Percentiles rank a stretch among this genome's conserved stretches.
These are phyloP conservation scores for Pichia insulana DNA, from an alignment of 805 yeast genomes.

Conservation along the genomic window DNA sequence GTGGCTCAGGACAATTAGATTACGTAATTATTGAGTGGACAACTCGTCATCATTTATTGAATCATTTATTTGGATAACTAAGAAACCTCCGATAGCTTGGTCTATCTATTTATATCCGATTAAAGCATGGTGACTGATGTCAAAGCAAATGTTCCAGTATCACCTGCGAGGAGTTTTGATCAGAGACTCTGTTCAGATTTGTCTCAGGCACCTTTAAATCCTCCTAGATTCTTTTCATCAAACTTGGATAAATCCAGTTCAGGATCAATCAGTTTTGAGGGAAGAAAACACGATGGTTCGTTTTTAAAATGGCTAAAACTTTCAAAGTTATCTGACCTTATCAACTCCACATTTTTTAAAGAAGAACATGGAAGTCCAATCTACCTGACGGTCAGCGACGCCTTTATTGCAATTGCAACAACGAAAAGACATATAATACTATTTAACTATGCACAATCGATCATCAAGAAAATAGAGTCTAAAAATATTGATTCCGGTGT, in stretches of 20 bases:
- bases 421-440: constrained; percentile 52
- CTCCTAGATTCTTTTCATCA: too few species aligned
- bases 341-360: constrained; percentile 15
- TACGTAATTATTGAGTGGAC: too few species aligned
- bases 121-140: neutral
- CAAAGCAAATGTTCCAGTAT: neutral
- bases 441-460: constrained; percentile 60
- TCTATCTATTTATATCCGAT: too few species aligned
- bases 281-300: neutral
- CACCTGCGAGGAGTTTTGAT: constrained; percentile 4
- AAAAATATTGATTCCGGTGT: constrained; percentile 31
- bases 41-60: too few species aligned
- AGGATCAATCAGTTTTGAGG: neutral
- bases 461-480: constrained; percentile 35
- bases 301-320: constrained; percentile 24
- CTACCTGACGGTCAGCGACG: constrained; percentile 33
- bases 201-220: constrained; percentile 1
- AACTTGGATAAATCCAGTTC: neutral
- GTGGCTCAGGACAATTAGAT: too few species aligned
- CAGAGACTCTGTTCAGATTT: constrained; percentile 5
- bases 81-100: too few species aligned
- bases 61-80: too few species aligned
- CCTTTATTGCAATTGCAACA: constrained; percentile 58
- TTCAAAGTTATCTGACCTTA: constrained; percentile 16
- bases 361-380: constrained; percentile 43